Evolutionary conservation across 2,329 filamentous ascomycete species (phyloP), one percentile per base, ranked within the genome.

Genomic region (Paraphoma chrysanthemicola): DNA sequence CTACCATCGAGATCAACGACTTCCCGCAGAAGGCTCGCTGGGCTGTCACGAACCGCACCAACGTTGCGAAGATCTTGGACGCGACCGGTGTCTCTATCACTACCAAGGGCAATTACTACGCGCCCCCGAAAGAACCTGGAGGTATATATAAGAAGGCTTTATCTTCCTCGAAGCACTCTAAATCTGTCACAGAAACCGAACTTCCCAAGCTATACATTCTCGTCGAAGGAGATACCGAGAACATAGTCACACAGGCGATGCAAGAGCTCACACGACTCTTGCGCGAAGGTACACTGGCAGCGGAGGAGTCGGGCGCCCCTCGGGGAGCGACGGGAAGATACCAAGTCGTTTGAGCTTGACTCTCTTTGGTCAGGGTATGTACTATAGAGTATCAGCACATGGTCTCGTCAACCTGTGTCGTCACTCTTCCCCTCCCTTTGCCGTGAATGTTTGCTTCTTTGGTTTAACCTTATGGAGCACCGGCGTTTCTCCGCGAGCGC

Each of bases 21-120:
- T 98, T 98, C 78, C 95, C 95, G 33, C 95, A 99, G 77, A 98
- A 97, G 83, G 95, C 95, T 62, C 88, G 95, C 68, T 99, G 95
- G 95, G 94, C 93, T 10, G 95, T 99, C 80, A 99, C 95, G 39
- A 99, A 99, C 77, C 88, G 95, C 63, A 98, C 95, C 36, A 99
- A 99, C 71, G 95, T 99, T 54, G 93, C 94, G 67, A 99, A 98
- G 83, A 97, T 99, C 67, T 85, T 99, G 63, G 95, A 99, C 72
- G 87, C 91, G 9, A 97, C 94, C 0, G 94, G 93, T 41, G 96
- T 93, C 1, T 97, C 92, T 6, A 99, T 99, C 75, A 99, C 95
- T 0, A 97, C 93, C 44, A 99, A 99, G 81, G 95, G 95, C 64
- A 95, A 85, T 59, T 98, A 92, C 77, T 98, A 98, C 70, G 78